phyloP scores from a whole-genome alignment of 768 basidiomycete species.

The Termitomyces sp. region DNA sequence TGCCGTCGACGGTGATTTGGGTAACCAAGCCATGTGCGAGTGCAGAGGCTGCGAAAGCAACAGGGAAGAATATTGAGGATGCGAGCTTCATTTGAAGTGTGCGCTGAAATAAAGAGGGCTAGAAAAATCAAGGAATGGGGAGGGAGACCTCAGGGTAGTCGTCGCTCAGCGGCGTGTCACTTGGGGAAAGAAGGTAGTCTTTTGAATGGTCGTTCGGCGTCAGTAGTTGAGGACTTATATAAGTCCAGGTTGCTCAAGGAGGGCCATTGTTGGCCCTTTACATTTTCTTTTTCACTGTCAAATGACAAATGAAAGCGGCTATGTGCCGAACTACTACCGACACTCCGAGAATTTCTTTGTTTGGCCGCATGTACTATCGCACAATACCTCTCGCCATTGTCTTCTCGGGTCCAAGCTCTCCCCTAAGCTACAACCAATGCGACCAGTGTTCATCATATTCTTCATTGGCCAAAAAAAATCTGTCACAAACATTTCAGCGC shows the following conservation, averaged over 20 bases:
- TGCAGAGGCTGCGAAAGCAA: slow-evolving; percentile 29
- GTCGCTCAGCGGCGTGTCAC: slow-evolving; percentile 1
- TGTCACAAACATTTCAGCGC: not conserved
- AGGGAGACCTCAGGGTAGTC: not conserved
- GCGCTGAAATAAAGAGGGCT: not conserved
- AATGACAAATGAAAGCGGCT: not conserved
- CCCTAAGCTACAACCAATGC: not conserved
- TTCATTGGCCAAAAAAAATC: no score
- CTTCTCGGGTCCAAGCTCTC: not conserved
- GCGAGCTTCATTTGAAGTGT: slow-evolving; percentile 17
- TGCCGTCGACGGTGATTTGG: slow-evolving; percentile 32
- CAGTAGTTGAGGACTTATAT: not conserved
- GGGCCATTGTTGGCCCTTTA: not conserved
- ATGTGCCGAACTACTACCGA: not conserved
- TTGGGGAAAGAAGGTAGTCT: not conserved
- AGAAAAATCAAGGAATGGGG: slow-evolving; percentile 1
- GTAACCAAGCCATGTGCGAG: slow-evolving; percentile 41
- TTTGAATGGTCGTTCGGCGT: not conserved
- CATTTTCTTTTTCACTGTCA: not conserved
- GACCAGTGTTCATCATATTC: not conserved
- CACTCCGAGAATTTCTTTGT: not conserved
- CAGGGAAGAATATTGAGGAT: slow-evolving; percentile 23
- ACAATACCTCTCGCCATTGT: not conserved
- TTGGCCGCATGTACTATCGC: not conserved
- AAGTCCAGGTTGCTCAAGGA: not conserved